Conservation (phyloP, 805 yeast genomes). For the Blastobotrys chiropterorum region DNA sequence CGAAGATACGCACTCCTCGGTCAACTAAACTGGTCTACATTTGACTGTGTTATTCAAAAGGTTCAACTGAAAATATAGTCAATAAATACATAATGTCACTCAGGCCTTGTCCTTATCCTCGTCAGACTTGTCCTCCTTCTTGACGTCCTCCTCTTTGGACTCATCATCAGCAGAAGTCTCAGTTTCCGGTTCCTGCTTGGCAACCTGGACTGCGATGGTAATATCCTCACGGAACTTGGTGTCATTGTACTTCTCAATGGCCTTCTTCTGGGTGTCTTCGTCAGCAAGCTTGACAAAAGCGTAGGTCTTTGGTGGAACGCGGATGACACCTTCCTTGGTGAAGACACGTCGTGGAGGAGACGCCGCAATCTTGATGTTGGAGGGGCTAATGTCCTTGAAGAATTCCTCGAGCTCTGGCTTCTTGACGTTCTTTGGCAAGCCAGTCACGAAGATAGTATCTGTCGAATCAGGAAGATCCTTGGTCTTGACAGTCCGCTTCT, state of each 20-base stretch:
- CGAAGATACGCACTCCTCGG: too few relatives aligned
- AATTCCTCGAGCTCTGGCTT: constrained; percentile 41
- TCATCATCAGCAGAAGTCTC: not conserved
- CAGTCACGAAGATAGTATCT: constrained; percentile 56
- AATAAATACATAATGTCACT: not conserved
- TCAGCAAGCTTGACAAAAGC: constrained; percentile 54
- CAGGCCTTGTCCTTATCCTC: too few relatives aligned
- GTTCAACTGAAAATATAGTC: not conserved
- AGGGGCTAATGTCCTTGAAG: constrained; percentile 26
- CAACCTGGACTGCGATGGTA: constrained; percentile 60
- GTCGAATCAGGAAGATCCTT: constrained; percentile 38
- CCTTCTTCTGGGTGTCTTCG: constrained; percentile 59
- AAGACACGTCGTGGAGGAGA: constrained; percentile 14
- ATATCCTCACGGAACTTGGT: constrained; percentile 54
- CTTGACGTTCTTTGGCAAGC: constrained; percentile 48
- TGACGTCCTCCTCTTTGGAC: not conserved
- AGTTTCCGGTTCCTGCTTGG: constrained; percentile 26
- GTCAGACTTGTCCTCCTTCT: not conserved
- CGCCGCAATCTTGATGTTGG: constrained; percentile 30
- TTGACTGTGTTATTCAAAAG: too few relatives aligned
- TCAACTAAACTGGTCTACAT: too few relatives aligned
- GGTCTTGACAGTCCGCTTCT: constrained; percentile 1
- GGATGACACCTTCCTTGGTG: constrained; percentile 15
- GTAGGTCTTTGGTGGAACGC: constrained; percentile 29
- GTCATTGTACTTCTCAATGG: constrained; percentile 68